These are phyloP conservation scores for Exophiala bonariae DNA, from an alignment of 2,329 filamentous ascomycete genomes.

Conservation along the genomic window DNA sequence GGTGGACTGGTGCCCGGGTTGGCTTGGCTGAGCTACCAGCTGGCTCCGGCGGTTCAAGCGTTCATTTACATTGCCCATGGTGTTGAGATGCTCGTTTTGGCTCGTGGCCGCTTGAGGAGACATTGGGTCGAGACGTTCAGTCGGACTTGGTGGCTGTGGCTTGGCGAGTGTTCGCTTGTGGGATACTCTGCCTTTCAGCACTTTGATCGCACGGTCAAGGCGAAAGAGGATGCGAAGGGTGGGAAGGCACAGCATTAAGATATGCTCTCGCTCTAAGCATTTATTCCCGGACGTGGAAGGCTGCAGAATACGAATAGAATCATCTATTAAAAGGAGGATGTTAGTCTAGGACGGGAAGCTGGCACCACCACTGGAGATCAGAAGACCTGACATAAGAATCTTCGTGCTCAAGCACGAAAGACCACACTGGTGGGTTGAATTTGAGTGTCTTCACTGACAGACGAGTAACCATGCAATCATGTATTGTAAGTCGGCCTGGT, in stretches of 20 bases:
- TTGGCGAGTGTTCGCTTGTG: constrained; percentile 53
- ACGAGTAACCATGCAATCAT: no score
- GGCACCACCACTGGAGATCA: no score
- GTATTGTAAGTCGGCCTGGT: no score
- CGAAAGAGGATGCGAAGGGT: constrained; percentile 33
- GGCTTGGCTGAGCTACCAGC: constrained; percentile 56
- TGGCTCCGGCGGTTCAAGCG: constrained; percentile 60
- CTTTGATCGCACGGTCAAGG: constrained; percentile 45
- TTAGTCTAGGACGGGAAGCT: no score
- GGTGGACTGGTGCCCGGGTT: constrained; percentile 56
- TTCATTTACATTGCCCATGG: constrained; percentile 66
- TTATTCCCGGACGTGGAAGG: no score
- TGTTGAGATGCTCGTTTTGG: constrained; percentile 58
- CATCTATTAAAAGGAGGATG: no score
- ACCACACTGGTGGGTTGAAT: no score
- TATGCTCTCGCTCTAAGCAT: no score
- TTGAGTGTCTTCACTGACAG: no score
- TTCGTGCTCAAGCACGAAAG: no score
- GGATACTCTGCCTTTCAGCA: constrained; percentile 51
- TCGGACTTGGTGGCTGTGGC: constrained; percentile 55
- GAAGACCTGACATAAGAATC: no score
- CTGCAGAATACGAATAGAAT: no score
- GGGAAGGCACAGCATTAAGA: neutral
- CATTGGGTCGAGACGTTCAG: constrained; percentile 54
- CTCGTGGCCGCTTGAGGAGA: constrained; percentile 45